phyloP scores from a whole-genome alignment of 73 alveolate genomes.

The Paramecium tetraurelia region DNA sequence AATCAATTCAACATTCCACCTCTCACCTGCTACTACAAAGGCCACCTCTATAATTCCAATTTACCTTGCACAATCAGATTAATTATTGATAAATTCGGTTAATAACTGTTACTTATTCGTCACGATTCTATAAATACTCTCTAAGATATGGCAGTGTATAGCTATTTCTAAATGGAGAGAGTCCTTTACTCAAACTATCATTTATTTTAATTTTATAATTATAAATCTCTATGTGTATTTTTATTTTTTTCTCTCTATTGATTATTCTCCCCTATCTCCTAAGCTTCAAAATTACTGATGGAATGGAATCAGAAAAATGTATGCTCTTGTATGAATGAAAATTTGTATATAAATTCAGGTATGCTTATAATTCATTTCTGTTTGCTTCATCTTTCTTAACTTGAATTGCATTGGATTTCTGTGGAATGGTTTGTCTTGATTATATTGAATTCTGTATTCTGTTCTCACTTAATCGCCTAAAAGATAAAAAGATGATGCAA shows the following conservation, averaged over 20 bases:
- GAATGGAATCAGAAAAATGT: not conserved
- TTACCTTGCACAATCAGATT: not conserved
- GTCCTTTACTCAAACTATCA: not conserved
- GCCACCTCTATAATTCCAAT: not conserved
- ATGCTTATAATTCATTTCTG: slow-evolving; percentile 38
- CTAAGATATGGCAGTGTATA: no score
- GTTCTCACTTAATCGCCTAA: slow-evolving; percentile 38
- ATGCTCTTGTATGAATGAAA: not conserved
- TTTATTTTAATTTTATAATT: no score
- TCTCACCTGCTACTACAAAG: not conserved
- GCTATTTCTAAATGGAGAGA: not conserved
- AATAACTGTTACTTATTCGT: not conserved
- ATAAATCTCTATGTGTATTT: not conserved
- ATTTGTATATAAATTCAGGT: not conserved
- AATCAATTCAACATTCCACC: not conserved
- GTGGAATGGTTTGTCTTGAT: slow-evolving; percentile 36
- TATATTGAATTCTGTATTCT: slow-evolving; percentile 32
- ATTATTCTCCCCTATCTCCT: no score
- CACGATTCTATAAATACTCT: not conserved
- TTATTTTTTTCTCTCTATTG: no score
- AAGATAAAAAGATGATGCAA: not conserved
- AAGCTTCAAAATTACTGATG: no score
- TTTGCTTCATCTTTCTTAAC: slow-evolving; percentile 29
- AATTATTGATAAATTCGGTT: not conserved
- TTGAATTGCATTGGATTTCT: not conserved